These are phyloP conservation scores for Erodium maritimum DNA, from an alignment of 345 rosid species.

Conservation along the genomic window DNA sequence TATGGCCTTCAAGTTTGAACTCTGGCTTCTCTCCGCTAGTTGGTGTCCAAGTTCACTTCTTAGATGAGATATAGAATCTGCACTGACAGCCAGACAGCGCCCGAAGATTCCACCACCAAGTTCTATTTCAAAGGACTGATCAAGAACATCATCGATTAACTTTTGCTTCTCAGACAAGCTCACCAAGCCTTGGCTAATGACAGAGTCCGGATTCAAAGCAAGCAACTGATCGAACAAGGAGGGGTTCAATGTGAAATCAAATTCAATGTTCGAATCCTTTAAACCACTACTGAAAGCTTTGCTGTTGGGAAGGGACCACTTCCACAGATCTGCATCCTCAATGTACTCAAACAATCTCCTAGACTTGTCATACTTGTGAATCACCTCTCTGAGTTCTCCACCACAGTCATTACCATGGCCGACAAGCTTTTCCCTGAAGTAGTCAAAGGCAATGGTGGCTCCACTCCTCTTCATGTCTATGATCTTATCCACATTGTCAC, in stretches of 20 bases:
- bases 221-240: constrained; percentile 56
- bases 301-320: constrained; percentile 53
- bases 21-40: constrained; percentile 44
- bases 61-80: constrained; percentile 39
- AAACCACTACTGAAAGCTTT: constrained; percentile 68
- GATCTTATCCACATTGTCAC: constrained; percentile 35
- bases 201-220: constrained; percentile 38
- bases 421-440: constrained; percentile 40
- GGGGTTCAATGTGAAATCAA: constrained; percentile 26
- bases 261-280: constrained; percentile 43
- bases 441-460: constrained; percentile 65
- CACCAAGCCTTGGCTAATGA: constrained; percentile 36
- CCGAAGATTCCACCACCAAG: constrained; percentile 56
- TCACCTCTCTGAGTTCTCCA: constrained; percentile 12
- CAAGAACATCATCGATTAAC: constrained; percentile 38
- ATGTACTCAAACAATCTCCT: constrained; percentile 53
- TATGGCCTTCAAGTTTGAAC: constrained; percentile 39
- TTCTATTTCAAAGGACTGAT: constrained; percentile 41
- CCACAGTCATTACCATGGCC: not conserved
- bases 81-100: constrained; percentile 58
- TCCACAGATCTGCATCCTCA: constrained; percentile 68
- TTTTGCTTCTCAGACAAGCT: constrained; percentile 41
- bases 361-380: constrained; percentile 14
- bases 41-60: constrained; percentile 69
- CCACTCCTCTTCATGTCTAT: constrained; percentile 66